phyloP scores from a whole-genome alignment of 768 basidiomycete genomes.

The Daedaleopsis sinensis region DNA sequence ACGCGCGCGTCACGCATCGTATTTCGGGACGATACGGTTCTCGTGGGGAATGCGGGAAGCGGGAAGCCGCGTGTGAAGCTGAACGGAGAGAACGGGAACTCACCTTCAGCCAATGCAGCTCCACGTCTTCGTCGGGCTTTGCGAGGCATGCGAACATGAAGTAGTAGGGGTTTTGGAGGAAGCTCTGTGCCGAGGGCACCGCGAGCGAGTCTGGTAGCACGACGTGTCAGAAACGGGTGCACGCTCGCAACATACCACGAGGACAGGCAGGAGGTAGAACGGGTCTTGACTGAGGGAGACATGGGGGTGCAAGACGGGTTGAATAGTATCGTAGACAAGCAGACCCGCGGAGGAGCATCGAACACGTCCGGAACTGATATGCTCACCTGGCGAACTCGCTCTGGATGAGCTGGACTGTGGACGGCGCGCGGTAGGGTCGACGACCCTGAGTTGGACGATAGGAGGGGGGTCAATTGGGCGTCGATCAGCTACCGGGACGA shows the following conservation, averaged over 20 bases:
- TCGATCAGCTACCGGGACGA: slow-evolving; percentile 71
- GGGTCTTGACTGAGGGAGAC: neutral
- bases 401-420: slow-evolving; percentile 23
- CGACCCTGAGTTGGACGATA: slow-evolving; percentile 91
- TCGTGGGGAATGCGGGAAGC: too few species aligned
- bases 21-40: too few species aligned
- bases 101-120: slow-evolving; percentile 86
- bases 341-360: neutral
- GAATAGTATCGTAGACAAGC: neutral
- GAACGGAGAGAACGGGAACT: slow-evolving; percentile 16
- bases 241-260: too few species aligned
- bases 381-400: slow-evolving; percentile 30
- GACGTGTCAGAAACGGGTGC: neutral
- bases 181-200: slow-evolving; percentile 47
- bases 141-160: slow-evolving; percentile 95
- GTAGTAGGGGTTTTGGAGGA: slow-evolving; percentile 91
- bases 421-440: slow-evolving; percentile 56
- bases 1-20: too few species aligned
- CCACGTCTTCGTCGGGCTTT: slow-evolving; percentile 85
- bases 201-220: slow-evolving; percentile 12
- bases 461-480: slow-evolving; percentile 96
- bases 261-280: neutral
- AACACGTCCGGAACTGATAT: neutral
- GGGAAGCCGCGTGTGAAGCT: neutral
- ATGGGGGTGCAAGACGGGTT: neutral